Conservation (phyloP, 2,329 filamentous ascomycete genomes). For the Immersiporthe knoxdaviesiana region DNA sequence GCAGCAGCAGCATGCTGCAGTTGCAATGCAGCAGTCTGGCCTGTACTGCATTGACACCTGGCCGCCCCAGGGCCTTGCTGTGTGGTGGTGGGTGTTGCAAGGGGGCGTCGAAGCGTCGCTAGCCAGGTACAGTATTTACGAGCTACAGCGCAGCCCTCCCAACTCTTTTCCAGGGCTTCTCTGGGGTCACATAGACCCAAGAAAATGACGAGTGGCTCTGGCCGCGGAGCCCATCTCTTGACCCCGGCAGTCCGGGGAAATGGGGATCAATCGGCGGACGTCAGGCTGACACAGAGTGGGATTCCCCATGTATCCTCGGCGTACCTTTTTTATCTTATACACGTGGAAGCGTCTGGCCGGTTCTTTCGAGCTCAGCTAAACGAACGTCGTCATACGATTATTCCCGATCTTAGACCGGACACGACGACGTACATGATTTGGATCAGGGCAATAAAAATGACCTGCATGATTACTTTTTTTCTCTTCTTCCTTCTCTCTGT, state of each 20-base stretch:
- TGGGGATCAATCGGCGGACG: slow-evolving; percentile 1
- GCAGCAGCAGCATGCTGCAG: not conserved
- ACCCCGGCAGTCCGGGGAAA: slow-evolving; percentile 3
- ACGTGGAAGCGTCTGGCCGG: slow-evolving; percentile 3
- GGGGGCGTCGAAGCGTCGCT: slow-evolving; percentile 1
- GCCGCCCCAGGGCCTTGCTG: not conserved
- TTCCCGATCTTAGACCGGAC: not conserved
- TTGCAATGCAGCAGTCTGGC: slow-evolving; percentile 5
- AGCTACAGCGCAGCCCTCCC: not conserved
- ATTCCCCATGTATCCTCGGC: not conserved
- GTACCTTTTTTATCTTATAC: not conserved
- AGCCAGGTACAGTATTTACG: too few species aligned
- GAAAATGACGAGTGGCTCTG: not conserved
- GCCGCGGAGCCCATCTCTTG: not conserved
- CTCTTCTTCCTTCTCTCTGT: too few species aligned
- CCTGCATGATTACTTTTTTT: slow-evolving; percentile 17
- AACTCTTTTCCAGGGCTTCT: not conserved
- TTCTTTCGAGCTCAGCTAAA: slow-evolving; percentile 8
- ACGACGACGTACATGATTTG: not conserved
- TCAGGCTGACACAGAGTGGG: slow-evolving; percentile 1
- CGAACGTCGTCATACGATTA: slow-evolving; percentile 1
- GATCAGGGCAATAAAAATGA: not conserved
- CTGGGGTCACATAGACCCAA: not conserved
- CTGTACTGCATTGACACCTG: slow-evolving; percentile 15
- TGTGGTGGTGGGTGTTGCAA: not conserved